phyloP scores from a whole-genome alignment of 2,329 filamentous ascomycete species.

The Tolypocladium ophioglossoides region DNA sequence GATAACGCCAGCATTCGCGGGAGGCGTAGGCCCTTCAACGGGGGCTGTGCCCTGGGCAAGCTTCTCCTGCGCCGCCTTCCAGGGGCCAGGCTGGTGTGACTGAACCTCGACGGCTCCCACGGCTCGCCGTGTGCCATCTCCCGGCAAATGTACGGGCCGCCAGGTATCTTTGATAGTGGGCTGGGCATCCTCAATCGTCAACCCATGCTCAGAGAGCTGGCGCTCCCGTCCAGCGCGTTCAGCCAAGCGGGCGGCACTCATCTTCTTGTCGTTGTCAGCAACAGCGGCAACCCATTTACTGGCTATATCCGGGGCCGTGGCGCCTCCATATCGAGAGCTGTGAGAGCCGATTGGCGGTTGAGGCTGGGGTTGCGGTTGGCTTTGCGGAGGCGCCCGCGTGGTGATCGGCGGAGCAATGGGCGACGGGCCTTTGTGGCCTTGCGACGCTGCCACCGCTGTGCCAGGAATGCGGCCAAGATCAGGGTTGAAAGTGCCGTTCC shows the following conservation, averaged over 20 bases:
- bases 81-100: constrained; percentile 15
- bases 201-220: constrained; percentile 32
- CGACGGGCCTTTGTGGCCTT: constrained; percentile 28
- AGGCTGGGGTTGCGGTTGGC: constrained; percentile 13
- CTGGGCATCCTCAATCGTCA: constrained; percentile 33
- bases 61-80: constrained; percentile 21
- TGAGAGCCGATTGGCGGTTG: constrained; percentile 22
- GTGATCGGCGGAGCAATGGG: constrained; percentile 30
- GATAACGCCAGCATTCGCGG: constrained; percentile 16
- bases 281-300: constrained; percentile 33
- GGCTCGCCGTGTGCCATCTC: constrained; percentile 23
- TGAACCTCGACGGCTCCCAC: constrained; percentile 15
- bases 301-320: constrained; percentile 19
- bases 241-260: constrained; percentile 26
- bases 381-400: constrained; percentile 13
- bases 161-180: constrained; percentile 43
- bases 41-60: constrained; percentile 4
- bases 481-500: constrained; percentile 66
- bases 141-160: constrained; percentile 31
- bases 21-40: constrained; percentile 11
- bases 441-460: constrained; percentile 20
- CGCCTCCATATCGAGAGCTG: constrained; percentile 14
- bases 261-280: constrained; percentile 34
- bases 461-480: constrained; percentile 42
- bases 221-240: constrained; percentile 31